A percentile compares a stretch with the other conserved stretches of the same genome.
Conservation (phyloP, 192 early-diverging fungal genomes). For the Coemansia guatemalensis region DNA sequence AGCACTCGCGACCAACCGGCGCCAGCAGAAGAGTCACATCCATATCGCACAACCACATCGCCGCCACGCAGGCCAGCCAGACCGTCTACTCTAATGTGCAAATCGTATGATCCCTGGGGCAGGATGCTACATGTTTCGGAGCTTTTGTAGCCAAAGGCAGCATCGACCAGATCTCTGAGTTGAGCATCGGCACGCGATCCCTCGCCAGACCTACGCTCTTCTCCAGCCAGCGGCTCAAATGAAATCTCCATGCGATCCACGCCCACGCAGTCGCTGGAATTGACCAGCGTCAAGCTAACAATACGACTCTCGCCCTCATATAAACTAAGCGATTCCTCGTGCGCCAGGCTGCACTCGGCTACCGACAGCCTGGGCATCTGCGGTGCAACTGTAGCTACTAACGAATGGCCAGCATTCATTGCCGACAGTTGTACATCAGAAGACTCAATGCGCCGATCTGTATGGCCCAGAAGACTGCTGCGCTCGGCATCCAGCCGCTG, state of each 20-base stretch:
- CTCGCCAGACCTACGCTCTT: slow-evolving; percentile 5
- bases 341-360: slow-evolving; percentile 12
- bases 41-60: slow-evolving; percentile 37
- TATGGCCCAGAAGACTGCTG: slow-evolving; percentile 14
- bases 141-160: slow-evolving; percentile 26
- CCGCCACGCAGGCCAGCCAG: slow-evolving; percentile 27
- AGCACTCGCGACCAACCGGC: slow-evolving; percentile 34
- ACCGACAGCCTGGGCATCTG: slow-evolving; percentile 27
- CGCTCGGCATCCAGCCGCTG: slow-evolving; percentile 41
- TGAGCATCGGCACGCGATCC: slow-evolving; percentile 11
- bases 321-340: slow-evolving; percentile 36
- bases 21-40: background rate
- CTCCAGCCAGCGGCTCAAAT: slow-evolving; percentile 31
- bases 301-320: slow-evolving; percentile 40
- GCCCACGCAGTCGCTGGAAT: slow-evolving; percentile 15
- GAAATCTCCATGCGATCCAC: slow-evolving; percentile 20
- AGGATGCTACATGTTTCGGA: background rate
- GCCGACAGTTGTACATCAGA: slow-evolving; percentile 24
- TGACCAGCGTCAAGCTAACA: slow-evolving; percentile 28
- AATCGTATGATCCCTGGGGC: slow-evolving; percentile 2
- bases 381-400: slow-evolving; percentile 25
- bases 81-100: slow-evolving; percentile 28
- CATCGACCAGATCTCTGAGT: slow-evolving; percentile 27
- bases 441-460: slow-evolving; percentile 1
- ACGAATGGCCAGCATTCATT: slow-evolving; percentile 18